Conservation (phyloP, 768 basidiomycete species). For the Hydnum rufescens region DNA sequence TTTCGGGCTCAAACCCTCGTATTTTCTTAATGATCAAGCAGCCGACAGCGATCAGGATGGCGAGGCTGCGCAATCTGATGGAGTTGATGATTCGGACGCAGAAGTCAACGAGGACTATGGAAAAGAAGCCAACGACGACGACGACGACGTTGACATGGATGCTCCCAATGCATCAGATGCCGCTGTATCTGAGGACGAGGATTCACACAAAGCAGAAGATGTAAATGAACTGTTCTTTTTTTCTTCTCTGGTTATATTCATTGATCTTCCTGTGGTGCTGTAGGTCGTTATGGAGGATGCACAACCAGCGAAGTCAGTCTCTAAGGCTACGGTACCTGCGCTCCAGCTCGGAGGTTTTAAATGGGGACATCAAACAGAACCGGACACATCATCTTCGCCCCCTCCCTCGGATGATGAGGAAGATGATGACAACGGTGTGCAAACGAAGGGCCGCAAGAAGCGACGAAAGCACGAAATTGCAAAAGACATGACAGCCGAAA, state of each 20-base stretch:
- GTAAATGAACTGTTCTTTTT: no score
- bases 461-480: constrained; percentile 39
- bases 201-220: constrained; percentile 16
- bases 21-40: constrained; percentile 37
- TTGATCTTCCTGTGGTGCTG: no score
- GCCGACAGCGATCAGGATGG: constrained; percentile 15
- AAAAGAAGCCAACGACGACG: neutral
- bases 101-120: constrained; percentile 16
- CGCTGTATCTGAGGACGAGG: constrained; percentile 18
- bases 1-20: constrained; percentile 68
- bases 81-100: constrained; percentile 15
- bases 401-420: neutral
- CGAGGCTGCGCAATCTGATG: constrained; percentile 15
- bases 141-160: constrained; percentile 7
- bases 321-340: no score
- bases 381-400: neutral
- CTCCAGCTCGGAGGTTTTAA: no score
- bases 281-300: no score
- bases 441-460: constrained; percentile 38
- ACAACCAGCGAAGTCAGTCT: no score
- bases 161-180: constrained; percentile 12
- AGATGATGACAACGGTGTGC: constrained; percentile 13
- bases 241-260: no score
- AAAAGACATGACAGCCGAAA: constrained; percentile 65
- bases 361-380: no score